phyloP scores from a whole-genome alignment of 1,284 basidiomycete genomes.

The Irpex rosettiformis region DNA sequence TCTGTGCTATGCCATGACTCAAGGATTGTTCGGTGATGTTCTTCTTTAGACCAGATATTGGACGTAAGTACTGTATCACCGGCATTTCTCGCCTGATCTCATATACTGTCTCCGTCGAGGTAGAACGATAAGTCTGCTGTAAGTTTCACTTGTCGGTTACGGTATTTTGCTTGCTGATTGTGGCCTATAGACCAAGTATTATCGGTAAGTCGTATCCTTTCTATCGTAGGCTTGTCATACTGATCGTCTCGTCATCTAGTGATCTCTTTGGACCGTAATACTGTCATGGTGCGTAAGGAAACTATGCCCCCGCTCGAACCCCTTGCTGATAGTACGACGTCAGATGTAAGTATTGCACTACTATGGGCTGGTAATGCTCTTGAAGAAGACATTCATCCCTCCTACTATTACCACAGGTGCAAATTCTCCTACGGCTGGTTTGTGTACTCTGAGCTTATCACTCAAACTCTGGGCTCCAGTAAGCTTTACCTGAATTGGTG shows the following conservation, averaged over 20 bases:
- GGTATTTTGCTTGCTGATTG: too few relatives aligned
- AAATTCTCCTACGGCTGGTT: conserved; percentile 11
- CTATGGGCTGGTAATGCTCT: neutral
- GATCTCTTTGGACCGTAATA: neutral
- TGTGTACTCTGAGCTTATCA: conserved; percentile 7
- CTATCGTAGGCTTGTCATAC: too few relatives aligned
- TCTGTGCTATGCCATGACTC: too few relatives aligned
- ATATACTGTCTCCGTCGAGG: neutral
- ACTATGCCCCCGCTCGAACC: neutral
- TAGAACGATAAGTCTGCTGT: conserved; percentile 1
- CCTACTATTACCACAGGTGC: conserved; percentile 5
- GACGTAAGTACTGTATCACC: neutral
- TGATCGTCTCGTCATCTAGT: neutral
- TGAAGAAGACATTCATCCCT: neutral
- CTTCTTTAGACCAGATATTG: neutral
- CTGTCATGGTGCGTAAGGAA: neutral
- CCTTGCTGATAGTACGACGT: neutral
- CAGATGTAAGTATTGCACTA: neutral
- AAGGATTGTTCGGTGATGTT: too few relatives aligned
- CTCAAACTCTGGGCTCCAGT: conserved; percentile 4
- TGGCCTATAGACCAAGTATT: neutral
- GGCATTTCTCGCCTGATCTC: neutral
- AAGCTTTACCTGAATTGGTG: neutral
- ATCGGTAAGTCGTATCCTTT: neutral
- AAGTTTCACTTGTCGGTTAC: too few relatives aligned